Evolutionary conservation across 768 basidiomycete species (phyloP).

Genomic region (Bullera alba): DNA sequence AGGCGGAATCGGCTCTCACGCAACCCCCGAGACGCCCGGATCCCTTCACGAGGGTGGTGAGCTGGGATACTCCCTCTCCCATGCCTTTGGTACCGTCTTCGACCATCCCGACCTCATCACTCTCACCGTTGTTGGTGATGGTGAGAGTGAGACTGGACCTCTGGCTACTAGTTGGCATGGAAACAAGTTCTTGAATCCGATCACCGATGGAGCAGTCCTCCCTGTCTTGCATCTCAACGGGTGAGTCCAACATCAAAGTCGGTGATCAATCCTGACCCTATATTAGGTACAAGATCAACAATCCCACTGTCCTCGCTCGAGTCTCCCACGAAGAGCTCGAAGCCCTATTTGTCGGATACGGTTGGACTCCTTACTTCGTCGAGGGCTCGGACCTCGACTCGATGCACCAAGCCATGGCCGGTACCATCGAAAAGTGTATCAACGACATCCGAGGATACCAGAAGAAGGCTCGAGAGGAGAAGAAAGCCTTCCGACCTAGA

Average conservation of each 20-base stretch:
- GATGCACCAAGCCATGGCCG: conserved; percentile 43
- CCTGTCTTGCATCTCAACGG: conserved; percentile 88
- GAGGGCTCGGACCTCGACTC: conserved; percentile 35
- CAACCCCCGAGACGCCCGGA: conserved; percentile 76
- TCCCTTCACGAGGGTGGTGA: conserved; percentile 83
- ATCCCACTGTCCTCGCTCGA: conserved; percentile 41
- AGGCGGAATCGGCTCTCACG: conserved; percentile 54
- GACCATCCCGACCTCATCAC: conserved; percentile 79
- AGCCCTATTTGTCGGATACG: conserved; percentile 36
- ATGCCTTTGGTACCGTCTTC: conserved; percentile 77
- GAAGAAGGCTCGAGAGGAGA: conserved; percentile 31
- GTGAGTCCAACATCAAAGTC: conserved; percentile 61
- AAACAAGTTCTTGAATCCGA: conserved; percentile 83
- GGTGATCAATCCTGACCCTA: neutral
- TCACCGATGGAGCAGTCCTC: conserved; percentile 79
- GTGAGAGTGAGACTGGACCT: conserved; percentile 53
- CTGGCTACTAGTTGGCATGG: conserved; percentile 60
- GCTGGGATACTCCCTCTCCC: conserved; percentile 73
- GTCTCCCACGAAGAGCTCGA: conserved; percentile 38
- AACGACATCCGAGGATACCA: conserved; percentile 34
- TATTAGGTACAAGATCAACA: conserved; percentile 38
- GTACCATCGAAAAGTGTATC: conserved; percentile 32
- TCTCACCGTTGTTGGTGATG: conserved; percentile 74
- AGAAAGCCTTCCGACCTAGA: conserved; percentile 40
- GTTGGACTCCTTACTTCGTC: conserved; percentile 41